Evolutionary conservation across 2,329 filamentous ascomycete genomes (phyloP).

Genomic region (Fusarium caatingaense): DNA sequence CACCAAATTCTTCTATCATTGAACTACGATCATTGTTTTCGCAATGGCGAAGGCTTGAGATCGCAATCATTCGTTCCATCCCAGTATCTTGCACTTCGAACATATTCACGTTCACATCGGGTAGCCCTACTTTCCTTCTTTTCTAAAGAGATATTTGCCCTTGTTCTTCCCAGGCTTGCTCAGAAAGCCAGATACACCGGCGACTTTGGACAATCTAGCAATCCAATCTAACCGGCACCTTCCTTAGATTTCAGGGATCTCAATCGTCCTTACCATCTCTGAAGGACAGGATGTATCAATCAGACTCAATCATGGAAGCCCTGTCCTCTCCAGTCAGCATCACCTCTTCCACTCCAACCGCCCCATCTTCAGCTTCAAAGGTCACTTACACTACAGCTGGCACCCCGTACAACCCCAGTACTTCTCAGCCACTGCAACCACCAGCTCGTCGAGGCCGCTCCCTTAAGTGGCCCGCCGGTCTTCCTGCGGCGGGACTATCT

Average conservation of each 20-base stretch:
- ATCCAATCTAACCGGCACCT: constrained; percentile 48
- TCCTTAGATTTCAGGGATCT: constrained; percentile 43
- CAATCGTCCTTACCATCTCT: constrained; percentile 30
- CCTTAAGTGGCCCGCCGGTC: constrained; percentile 54
- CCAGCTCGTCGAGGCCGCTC: constrained; percentile 63
- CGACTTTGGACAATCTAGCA: constrained; percentile 26
- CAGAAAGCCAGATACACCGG: constrained; percentile 11
- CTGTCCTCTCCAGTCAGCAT: constrained; percentile 43
- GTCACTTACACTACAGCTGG: constrained; percentile 67
- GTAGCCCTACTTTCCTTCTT: constrained; percentile 12
- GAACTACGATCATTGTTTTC: constrained; percentile 5
- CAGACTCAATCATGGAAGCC: constrained; percentile 48
- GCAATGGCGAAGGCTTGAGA: constrained; percentile 30
- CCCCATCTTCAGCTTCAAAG: constrained; percentile 41
- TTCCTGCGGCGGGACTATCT: constrained; percentile 48
- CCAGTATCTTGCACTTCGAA: constrained; percentile 15
- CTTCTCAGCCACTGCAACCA: constrained; percentile 60
- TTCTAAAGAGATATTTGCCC: constrained; percentile 15
- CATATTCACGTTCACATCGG: constrained; percentile 6
- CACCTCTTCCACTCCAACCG: constrained; percentile 39
- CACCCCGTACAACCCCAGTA: constrained; percentile 64
- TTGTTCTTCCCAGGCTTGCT: constrained; percentile 1
- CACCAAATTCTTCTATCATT: constrained; percentile 8
- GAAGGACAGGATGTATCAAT: constrained; percentile 34
- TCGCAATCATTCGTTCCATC: constrained; percentile 26